phyloP scores from a whole-genome alignment of 345 rosid species.

The Camelina sativa region DNA sequence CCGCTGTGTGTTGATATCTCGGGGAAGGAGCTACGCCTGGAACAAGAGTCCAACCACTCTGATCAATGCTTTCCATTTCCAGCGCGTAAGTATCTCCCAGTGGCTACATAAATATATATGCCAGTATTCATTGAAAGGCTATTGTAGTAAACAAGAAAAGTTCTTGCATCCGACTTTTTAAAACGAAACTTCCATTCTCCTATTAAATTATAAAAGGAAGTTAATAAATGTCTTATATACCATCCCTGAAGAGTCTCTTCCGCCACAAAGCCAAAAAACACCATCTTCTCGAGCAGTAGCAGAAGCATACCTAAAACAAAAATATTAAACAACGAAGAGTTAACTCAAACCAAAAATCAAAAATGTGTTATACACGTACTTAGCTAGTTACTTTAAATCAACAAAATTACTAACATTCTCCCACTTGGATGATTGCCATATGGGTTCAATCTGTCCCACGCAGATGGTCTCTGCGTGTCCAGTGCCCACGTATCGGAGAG shows the following conservation, averaged over 20 bases:
- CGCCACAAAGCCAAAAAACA: slow-evolving; percentile 81
- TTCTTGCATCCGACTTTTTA: background rate
- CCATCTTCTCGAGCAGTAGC: slow-evolving; percentile 78
- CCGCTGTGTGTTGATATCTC: slow-evolving; percentile 71
- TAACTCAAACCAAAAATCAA: slow-evolving; percentile 9
- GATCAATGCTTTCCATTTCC: slow-evolving; percentile 66
- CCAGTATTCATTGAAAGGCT: background rate
- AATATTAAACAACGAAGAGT: slow-evolving; percentile 16
- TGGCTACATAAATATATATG: slow-evolving; percentile 52
- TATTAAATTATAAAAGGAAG: background rate
- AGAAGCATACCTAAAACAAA: slow-evolving; percentile 73
- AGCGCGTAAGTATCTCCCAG: slow-evolving; percentile 81
- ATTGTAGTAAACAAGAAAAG: background rate
- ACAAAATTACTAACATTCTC: slow-evolving; percentile 68
- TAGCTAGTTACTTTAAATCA: slow-evolving; percentile 5
- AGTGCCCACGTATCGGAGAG: slow-evolving; percentile 85
- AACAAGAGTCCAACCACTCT: slow-evolving; percentile 80
- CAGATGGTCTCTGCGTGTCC: slow-evolving; percentile 66
- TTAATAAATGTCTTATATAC: slow-evolving; percentile 42
- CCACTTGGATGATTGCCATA: slow-evolving; percentile 72
- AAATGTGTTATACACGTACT: background rate
- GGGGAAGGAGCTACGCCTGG: slow-evolving; percentile 73
- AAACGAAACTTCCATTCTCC: background rate
- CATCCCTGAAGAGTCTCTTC: slow-evolving; percentile 69
- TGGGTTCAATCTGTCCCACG: slow-evolving; percentile 74